Base-by-base conservation (phyloP, 2,329 filamentous ascomycete species). In the Pseudogymnoascus sp. region DNA sequence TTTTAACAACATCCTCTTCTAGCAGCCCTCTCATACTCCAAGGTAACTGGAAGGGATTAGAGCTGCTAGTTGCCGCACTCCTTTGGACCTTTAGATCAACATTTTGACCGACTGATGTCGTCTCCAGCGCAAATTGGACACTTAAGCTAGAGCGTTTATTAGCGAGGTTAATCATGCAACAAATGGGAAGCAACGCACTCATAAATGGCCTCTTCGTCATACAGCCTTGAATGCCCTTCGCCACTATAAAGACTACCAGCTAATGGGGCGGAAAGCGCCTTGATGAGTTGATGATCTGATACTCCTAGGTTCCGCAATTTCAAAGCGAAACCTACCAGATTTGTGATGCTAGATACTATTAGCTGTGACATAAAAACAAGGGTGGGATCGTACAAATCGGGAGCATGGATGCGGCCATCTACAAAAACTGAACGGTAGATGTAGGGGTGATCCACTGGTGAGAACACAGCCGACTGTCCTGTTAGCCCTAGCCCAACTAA, bases 391-490 rank as follows among this genome's bases (percentile, higher is more conserved):
- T 71, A 85, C 83, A 99, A 99, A 74, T 96, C 93, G 1, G 93
- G 91, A 0, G 93, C 89, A 73, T 97, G 93, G 35, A 97, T 83
- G 64, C 93, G 87, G 25, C 93, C 91, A 74, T 99, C 93, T 61
- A 99, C 90, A 72, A 97, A 97, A 14, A 96, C 92, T n/a, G 93
- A 91, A 28, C 95, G 88, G 73, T 92, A 96, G 63, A 97, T 93
- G 74, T 97, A 93, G 0, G 95, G 95, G 71, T 99, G 95, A 18
- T 86, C 87, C 3, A 92, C 86, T 0, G 89, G 89, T 0, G 91
- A 89, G 75, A 96, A 96, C 0, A 95, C 86, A 14, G 93, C 92
- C 2, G 93, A 97, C 85, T 80, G 59, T 60, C 7, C 21, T 45
- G 67, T 75, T 64, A 74, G 63, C 45, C 45, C 23, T n/a, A 55